Percentiles rank a stretch among this genome's conserved stretches.
Conservation (phyloP, 1,284 basidiomycete species). For the Cutaneotrichosporon mucoides region DNA sequence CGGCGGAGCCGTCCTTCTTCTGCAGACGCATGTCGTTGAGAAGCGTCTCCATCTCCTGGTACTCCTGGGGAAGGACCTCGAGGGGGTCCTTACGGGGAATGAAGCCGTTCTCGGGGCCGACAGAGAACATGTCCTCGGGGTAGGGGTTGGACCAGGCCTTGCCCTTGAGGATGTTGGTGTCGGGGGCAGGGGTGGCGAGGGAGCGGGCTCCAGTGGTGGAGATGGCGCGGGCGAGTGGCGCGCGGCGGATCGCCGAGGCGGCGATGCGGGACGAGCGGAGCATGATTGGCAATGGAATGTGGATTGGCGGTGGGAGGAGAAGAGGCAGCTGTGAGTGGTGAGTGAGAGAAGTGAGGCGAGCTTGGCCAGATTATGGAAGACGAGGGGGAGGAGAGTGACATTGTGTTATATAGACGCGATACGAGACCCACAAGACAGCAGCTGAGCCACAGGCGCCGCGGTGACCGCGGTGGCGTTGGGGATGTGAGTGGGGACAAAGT, state of each 20-base stretch:
- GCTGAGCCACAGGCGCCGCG: not conserved
- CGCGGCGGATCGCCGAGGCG: not conserved
- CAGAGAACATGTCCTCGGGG: slow-evolving; percentile 15
- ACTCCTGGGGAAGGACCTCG: slow-evolving; percentile 15
- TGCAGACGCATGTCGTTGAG: slow-evolving; percentile 20
- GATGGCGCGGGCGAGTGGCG: slow-evolving; percentile 1
- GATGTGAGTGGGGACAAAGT: too few species aligned
- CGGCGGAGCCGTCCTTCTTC: slow-evolving; percentile 10
- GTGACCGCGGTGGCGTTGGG: not conserved
- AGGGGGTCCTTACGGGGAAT: slow-evolving; percentile 17
- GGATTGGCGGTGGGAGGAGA: not conserved
- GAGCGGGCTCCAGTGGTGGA: not conserved
- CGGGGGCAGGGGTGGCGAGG: slow-evolving; percentile 4
- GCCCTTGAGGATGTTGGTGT: not conserved
- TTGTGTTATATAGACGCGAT: not conserved
- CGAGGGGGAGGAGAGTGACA: too few species aligned
- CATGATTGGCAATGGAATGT: not conserved
- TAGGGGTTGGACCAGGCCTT: slow-evolving; percentile 16
- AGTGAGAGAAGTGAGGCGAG: too few species aligned
- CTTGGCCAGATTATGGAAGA: not conserved
- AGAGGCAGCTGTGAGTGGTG: too few species aligned
- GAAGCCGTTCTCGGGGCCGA: slow-evolving; percentile 19
- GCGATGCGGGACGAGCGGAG: not conserved
- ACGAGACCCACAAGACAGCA: too few species aligned
- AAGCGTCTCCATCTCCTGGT: slow-evolving; percentile 17